A percentile compares a stretch with the other conserved stretches of the same genome.
These are phyloP conservation scores for Tetrapisispora nanseiensis DNA, from an alignment of 805 yeast species.

Conservation along the genomic window DNA sequence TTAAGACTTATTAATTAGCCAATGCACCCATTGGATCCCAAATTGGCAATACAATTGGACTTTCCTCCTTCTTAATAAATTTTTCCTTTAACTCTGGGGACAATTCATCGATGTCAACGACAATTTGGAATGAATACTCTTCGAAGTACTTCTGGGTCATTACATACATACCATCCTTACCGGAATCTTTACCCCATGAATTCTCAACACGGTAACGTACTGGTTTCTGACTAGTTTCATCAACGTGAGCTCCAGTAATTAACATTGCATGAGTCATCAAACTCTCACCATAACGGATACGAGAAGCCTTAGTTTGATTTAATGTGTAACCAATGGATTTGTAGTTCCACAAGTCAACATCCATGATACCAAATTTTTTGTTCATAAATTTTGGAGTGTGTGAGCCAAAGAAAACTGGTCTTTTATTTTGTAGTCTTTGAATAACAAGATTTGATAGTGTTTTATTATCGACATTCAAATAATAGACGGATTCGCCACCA, in stretches of 20 bases:
- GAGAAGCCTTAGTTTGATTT: slow-evolving; percentile 50
- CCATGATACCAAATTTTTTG: slow-evolving; percentile 59
- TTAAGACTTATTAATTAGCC: slow-evolving; percentile 37
- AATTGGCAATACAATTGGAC: slow-evolving; percentile 53
- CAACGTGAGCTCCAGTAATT: slow-evolving; percentile 71
- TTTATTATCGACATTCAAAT: slow-evolving; percentile 57
- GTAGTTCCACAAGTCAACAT: slow-evolving; percentile 59
- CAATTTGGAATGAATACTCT: slow-evolving; percentile 67
- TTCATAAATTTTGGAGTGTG: slow-evolving; percentile 77
- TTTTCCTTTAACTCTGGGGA: slow-evolving; percentile 31
- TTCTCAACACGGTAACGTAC: slow-evolving; percentile 66
- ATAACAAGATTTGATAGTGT: slow-evolving; percentile 52
- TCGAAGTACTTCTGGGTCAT: slow-evolving; percentile 69
- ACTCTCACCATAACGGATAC: slow-evolving; percentile 61
- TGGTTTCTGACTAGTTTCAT: slow-evolving; percentile 44
- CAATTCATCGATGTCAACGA: slow-evolving; percentile 45
- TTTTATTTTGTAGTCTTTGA: slow-evolving; percentile 57
- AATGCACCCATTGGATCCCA: slow-evolving; percentile 79
- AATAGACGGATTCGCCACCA: slow-evolving; percentile 60
- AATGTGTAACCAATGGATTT: slow-evolving; percentile 45
- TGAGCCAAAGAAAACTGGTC: slow-evolving; percentile 81
- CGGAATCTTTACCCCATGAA: slow-evolving; percentile 66
- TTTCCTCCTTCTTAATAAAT: slow-evolving; percentile 32
- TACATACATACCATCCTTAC: slow-evolving; percentile 56
- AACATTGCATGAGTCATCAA: slow-evolving; percentile 89